Conservation (phyloP, 2,329 filamentous ascomycete species). For the Kalaharituber pfeilii region DNA sequence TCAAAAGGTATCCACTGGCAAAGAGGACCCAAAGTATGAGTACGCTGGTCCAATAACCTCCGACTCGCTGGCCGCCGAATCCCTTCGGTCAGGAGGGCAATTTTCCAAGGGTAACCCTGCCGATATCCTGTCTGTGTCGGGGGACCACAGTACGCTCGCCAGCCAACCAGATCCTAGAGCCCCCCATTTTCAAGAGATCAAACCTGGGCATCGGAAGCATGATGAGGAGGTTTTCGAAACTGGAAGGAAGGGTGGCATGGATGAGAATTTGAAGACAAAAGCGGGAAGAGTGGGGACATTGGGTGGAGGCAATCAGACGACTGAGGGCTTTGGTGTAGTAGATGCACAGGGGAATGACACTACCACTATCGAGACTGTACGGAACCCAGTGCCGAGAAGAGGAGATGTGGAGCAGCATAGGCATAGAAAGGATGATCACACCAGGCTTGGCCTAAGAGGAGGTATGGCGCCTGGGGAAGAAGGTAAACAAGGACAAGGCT, state of each 20-base stretch:
- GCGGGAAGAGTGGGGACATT: slow-evolving; percentile 1
- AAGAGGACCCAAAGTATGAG: slow-evolving; percentile 15
- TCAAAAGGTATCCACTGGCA: slow-evolving; percentile 14
- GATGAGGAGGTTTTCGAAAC: background rate
- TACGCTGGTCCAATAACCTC: slow-evolving; percentile 15
- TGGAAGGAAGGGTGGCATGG: background rate
- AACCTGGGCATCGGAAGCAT: background rate
- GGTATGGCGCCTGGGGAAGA: background rate
- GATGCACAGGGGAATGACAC: background rate
- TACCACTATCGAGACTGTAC: background rate
- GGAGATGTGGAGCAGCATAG: slow-evolving; percentile 1
- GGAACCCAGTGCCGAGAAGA: background rate
- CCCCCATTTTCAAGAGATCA: slow-evolving; percentile 4
- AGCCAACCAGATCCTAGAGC: slow-evolving; percentile 11
- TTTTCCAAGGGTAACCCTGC: slow-evolving; percentile 18
- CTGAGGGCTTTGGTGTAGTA: background rate
- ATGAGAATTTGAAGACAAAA: slow-evolving; percentile 1
- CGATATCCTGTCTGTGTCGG: slow-evolving; percentile 11
- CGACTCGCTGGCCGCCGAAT: slow-evolving; percentile 20
- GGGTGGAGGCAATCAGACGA: background rate
- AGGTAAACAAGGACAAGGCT: background rate
- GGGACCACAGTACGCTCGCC: slow-evolving; percentile 10
- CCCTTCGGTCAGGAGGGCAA: slow-evolving; percentile 10
- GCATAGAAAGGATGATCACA: slow-evolving; percentile 1
- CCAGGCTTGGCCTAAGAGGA: background rate